Evolutionary conservation across 305 asterid species (phyloP), one percentile per base, ranked within the genome.

Genomic region (Euphrasia arctica): DNA sequence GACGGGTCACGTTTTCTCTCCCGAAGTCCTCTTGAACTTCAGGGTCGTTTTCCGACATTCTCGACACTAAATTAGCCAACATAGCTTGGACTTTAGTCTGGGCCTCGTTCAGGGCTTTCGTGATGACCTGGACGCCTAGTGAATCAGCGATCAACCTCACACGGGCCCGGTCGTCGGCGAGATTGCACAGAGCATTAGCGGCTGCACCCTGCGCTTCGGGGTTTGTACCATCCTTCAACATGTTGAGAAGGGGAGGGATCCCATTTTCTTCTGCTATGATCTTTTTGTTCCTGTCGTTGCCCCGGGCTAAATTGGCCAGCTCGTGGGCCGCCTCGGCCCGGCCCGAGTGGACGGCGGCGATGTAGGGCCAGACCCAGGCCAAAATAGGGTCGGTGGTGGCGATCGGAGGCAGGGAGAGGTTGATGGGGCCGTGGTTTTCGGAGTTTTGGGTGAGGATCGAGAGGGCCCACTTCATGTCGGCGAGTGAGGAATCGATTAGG

Each of bases 361-460:
- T 75, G 60, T 50, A 73, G 32, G 88, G 73, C 95, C 95, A 87
- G 25, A 87, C 79, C 80, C 80, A 82, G 11, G 91, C 90, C 9
- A 87, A 29, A 27, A 70, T 79, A 0, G 95, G 95, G 4, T 82
- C 81, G 15, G 73, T 84, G 25, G 67, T 73, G 1, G 90, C 92
- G 39, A 87, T 73, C 2, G 90, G 90, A 29, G 91, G 91, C 3
- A 87, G 62, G 0, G 90, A 73, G 32, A 73, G 54, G 6, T 59
- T 72, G 34, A 70, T 65, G 27, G 71, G 48, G 2, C 70, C 82
- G 51, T 45, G 51, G 18, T 69, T 66, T 9, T 73, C 77, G 8
- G 77, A 62, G 31, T 80, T 81, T 2, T 67, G 80, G 18, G 36
- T 62, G 32, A 77, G 73, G 10, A 83, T 77, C 0, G 92, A 78